Conservation (phyloP, 257 asterid genomes). For the Cinchona pubescens region DNA sequence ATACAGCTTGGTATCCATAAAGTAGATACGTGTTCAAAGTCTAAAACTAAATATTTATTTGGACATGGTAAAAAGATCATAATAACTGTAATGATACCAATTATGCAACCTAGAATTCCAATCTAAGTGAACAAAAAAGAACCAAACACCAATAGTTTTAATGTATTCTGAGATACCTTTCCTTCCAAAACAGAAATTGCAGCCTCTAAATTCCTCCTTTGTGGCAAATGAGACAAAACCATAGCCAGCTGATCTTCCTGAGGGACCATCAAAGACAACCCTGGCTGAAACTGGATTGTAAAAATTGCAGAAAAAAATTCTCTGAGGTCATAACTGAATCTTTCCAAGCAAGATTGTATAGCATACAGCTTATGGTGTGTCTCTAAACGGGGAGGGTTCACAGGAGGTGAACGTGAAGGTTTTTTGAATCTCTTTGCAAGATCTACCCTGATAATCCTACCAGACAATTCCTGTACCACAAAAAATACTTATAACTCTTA, state of each 20-base stretch:
- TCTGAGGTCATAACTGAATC: slow-evolving; percentile 68
- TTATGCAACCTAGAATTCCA: background rate
- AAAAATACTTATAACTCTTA: slow-evolving; percentile 14
- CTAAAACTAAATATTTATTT: no score
- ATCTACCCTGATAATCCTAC: slow-evolving; percentile 71
- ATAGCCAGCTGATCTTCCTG: slow-evolving; percentile 80
- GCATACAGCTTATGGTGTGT: slow-evolving; percentile 57
- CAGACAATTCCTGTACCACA: slow-evolving; percentile 60
- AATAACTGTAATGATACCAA: no score
- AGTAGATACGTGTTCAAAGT: no score
- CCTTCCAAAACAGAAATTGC: slow-evolving; percentile 66
- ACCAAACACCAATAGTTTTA: background rate
- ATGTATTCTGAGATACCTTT: slow-evolving; percentile 41
- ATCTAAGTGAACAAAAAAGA: background rate
- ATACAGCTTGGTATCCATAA: background rate
- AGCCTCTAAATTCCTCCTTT: slow-evolving; percentile 78
- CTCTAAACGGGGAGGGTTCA: slow-evolving; percentile 39
- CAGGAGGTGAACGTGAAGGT: slow-evolving; percentile 45
- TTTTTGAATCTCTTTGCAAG: slow-evolving; percentile 67
- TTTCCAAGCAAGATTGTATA: slow-evolving; percentile 89
- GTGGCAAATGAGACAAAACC: slow-evolving; percentile 83
- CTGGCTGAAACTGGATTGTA: slow-evolving; percentile 64
- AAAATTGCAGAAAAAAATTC: slow-evolving; percentile 63
- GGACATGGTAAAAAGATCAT: no score
- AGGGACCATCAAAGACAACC: slow-evolving; percentile 66